Conservation (phyloP, 2,329 filamentous ascomycete genomes). For the Cytospora piceicola region DNA sequence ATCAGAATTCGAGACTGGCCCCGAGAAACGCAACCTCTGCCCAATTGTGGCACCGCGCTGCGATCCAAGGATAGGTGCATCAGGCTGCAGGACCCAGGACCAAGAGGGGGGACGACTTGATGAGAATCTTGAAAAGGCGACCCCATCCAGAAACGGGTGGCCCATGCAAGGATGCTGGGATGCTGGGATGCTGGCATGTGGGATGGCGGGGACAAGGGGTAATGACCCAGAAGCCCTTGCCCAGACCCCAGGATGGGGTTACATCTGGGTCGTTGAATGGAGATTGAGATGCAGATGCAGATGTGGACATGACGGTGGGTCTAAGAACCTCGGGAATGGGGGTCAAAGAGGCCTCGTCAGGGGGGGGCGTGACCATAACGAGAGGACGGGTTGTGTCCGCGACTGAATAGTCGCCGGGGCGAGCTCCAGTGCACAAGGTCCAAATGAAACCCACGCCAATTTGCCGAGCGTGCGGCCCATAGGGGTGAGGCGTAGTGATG, state of each 20-base stretch:
- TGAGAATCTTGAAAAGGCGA: constrained; percentile 10
- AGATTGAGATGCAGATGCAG: constrained; percentile 31
- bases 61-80: constrained; percentile 23
- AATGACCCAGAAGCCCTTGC: constrained; percentile 29
- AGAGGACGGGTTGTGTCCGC: constrained; percentile 10
- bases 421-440: constrained; percentile 15
- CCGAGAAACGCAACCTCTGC: constrained; percentile 22
- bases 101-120: background rate
- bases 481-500: constrained; percentile 10
- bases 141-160: constrained; percentile 25
- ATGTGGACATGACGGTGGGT: constrained; percentile 29
- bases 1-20: constrained; percentile 31
- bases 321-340: constrained; percentile 24
- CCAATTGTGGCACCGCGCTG: constrained; percentile 29
- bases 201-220: constrained; percentile 28
- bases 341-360: background rate
- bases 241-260: constrained; percentile 30
- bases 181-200: constrained; percentile 25
- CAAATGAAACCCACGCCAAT: constrained; percentile 14
- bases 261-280: constrained; percentile 28
- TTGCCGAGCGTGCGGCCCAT: constrained; percentile 11
- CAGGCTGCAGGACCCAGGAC: constrained; percentile 18
- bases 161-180: constrained; percentile 23
- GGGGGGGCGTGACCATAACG: constrained; percentile 20
- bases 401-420: constrained; percentile 10